Percentiles rank a stretch among this genome's conserved stretches.
Conservation (phyloP, 139 green algal genomes). For the Chlamydomonas incerta region DNA sequence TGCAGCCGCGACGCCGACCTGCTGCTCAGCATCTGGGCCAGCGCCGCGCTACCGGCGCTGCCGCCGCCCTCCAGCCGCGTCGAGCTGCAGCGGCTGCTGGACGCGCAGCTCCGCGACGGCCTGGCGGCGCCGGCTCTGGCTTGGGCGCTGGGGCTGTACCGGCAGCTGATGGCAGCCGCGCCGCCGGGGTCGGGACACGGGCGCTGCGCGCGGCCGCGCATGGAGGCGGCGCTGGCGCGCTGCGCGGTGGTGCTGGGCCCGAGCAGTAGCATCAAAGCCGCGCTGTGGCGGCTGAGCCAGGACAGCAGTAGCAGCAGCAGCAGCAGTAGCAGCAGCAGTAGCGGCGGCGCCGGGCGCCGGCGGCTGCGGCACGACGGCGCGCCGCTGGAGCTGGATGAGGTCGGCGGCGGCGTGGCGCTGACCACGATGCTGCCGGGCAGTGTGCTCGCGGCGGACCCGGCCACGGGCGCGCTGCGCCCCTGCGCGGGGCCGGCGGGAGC, state of each 20-base stretch:
- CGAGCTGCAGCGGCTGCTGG: background rate
- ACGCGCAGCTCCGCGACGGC: background rate
- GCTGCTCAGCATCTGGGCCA: conserved; percentile 18
- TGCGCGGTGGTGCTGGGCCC: conserved; percentile 8
- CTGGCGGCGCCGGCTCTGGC: background rate
- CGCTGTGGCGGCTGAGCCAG: conserved; percentile 5
- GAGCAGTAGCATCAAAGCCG: conserved; percentile 7
- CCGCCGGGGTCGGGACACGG: background rate
- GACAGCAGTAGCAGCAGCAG: background rate
- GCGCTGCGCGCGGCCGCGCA: background rate
- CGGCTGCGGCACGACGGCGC: background rate
- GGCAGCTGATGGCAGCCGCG: background rate
- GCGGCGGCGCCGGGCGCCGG: background rate
- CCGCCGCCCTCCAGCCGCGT: background rate
- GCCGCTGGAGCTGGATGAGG: background rate
- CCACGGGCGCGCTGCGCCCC: background rate
- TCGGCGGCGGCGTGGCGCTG: background rate
- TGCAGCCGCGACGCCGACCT: conserved; percentile 21
- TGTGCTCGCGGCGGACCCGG: background rate
- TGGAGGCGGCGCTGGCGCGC: background rate
- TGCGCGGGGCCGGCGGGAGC: too few relatives aligned
- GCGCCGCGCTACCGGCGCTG: background rate
- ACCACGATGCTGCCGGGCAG: conserved; percentile 6
- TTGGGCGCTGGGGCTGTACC: background rate
- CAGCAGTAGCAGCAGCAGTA: background rate